Base-by-base conservation (phyloP, 2,329 filamentous ascomycete species). In the Verticillium isaacii region DNA sequence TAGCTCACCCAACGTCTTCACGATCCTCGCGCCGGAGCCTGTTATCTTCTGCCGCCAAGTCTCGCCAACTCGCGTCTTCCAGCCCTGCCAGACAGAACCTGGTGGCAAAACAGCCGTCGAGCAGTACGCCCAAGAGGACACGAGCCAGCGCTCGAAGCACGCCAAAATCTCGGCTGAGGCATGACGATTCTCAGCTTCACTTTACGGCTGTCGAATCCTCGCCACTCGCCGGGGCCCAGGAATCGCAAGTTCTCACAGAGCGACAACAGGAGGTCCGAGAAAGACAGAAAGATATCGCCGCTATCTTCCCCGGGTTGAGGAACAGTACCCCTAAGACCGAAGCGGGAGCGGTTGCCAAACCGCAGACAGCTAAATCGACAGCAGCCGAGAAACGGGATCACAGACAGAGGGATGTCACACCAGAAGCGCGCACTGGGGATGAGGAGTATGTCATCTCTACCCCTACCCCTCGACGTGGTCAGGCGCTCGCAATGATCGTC, bases 111-210 rank as follows among this genome's bases (percentile, higher is more conserved):
- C 68, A 63, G 2, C 68, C 62, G 7, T 57, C 62, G 63, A 64
- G 71, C 32, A 61, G 60, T n/a, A 68, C 69, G 4, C 70, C 72
- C 9, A 63, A 50, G 56, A 63, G 34, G 19, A 60, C 59, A 17
- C 64, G 63, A 29, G 56, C 32, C 8, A 60, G 56, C 52, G 6
- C 36, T 15, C 61, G 61, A 5, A 58, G 55, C 32, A 52, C 63
- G 56, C 60, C 37, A 14, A 85, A 82, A 56, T 79, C 82, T 19
- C 85, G 84, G 63, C 78, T 88, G 32, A 85, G 90, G 37, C 92
- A 96, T 67, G 86, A 96, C 64, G 85, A 96, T 73, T 96, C 92
- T 0, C 92, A 96, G 69, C 83, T 96, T 32, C 83, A 91, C 54
- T 95, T 95, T 69, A 85, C 89, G 2, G 77, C 86, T 0, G 89